Evolutionary conservation across 306 rosid genomes (phyloP), one percentile per base, ranked within the genome.

Genomic region (Dalbergia cultrata): DNA sequence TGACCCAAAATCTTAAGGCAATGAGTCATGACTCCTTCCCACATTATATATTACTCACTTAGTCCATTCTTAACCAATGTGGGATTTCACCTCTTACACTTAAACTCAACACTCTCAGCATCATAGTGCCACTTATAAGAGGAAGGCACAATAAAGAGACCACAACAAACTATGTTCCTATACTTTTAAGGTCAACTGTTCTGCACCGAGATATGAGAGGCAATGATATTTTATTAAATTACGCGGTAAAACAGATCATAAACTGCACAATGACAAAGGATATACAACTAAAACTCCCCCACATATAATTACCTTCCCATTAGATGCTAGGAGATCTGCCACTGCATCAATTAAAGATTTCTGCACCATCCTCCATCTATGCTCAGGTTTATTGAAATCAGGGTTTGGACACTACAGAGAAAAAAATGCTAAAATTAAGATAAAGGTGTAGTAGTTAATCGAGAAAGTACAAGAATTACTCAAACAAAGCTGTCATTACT

Each of bases 311-410:
- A 93, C 99, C 97, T 91, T 90, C 56, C 99, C 99, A 62, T 81
- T 44, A 69, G 72, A 65, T 56, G 88, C 72, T 58, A 95, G 94
- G 76, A 90, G 88, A 75, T 89, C 97, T 50, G 84, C 85, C 58
- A 91, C 79, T 56, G 99, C 94, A 86, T 95, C 99, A 9, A 90
- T 86, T 82, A 94, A 83, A 64, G 92, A 69, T 82, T 91, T 90
- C 80, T 87, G 97, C 84, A 95, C 80, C 96, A 95, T 91, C 65
- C 98, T 90, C 99, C 99, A 95, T 88, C 98, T 89, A 82, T 91
- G 82, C 71, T 88, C 92, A 53, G 96, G 97, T 75, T 93, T 88
- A 74, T 86, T 93, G 86, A 95, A 95, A 81, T 93, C 96, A 5
- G 98, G 99, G 72, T 95, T 91, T 17, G 98, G 99, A 83, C 98